A percentile compares a stretch with the other conserved stretches of the same genome.
Conservation (phyloP, 2,329 filamentous ascomycete species). For the Aspergillus tamarii region DNA sequence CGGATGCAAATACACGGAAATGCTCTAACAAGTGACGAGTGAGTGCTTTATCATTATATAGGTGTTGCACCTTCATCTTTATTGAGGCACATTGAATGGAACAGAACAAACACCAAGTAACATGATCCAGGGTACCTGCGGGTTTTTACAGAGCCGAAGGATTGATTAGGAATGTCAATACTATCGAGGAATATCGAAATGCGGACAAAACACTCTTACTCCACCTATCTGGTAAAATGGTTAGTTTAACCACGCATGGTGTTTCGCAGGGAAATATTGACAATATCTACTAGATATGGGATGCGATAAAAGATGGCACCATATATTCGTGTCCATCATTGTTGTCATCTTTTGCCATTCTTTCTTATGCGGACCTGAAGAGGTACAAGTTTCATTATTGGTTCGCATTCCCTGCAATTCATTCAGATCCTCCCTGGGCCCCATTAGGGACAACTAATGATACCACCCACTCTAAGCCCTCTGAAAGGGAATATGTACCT, state of each 20-base stretch:
- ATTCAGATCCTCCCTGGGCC: slow-evolving; percentile 84
- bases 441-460: slow-evolving; percentile 44
- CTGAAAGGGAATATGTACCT: slow-evolving; percentile 9
- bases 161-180: slow-evolving; percentile 95
- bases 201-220: slow-evolving; percentile 79
- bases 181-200: slow-evolving; percentile 87
- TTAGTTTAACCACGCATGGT: slow-evolving; percentile 42
- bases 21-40: slow-evolving; percentile 83
- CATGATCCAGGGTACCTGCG: slow-evolving; percentile 60
- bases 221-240: slow-evolving; percentile 76
- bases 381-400: slow-evolving; percentile 98
- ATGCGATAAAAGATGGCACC: slow-evolving; percentile 93
- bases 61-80: not conserved
- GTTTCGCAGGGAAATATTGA: slow-evolving; percentile 14
- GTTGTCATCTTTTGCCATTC: slow-evolving; percentile 82
- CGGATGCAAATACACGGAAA: slow-evolving; percentile 89
- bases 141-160: slow-evolving; percentile 83
- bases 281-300: slow-evolving; percentile 73
- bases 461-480: slow-evolving; percentile 23
- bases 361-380: slow-evolving; percentile 94
- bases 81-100: not conserved
- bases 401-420: slow-evolving; percentile 93
- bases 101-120: not conserved
- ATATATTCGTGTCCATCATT: slow-evolving; percentile 95
- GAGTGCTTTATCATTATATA: slow-evolving; percentile 44